Base-by-base conservation (phyloP, 371 early-diverging fungal species). In the Chytridium lagenaria region DNA sequence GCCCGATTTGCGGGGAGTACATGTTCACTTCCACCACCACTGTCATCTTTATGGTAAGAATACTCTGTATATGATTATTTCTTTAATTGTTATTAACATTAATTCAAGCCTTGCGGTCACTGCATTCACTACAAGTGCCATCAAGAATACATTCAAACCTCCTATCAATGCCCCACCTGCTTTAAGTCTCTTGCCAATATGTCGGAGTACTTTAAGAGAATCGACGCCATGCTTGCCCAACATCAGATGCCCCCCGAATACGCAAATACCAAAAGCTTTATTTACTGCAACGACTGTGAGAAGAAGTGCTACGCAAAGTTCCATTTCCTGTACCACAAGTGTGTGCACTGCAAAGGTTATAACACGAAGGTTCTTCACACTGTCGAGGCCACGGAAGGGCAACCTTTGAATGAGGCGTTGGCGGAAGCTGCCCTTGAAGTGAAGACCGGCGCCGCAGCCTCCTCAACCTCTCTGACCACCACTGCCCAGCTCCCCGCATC, bases 1-100 rank as follows among this genome's bases (percentile, higher is more conserved):
- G 99, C 72, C 97, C 98, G 0, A 97, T 99, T 67, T 99, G 99
- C 83, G 95, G 95, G 39, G 99, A 99, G 78, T 93, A 91, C 81
- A 90, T 99, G 88, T 96, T 96, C 73, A 96, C 95, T 0, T 85
- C 86, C 22, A 91, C 92, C 0, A 87, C 89, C 16, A 91, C 88
- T 1, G 92, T 94, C 1, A 91, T 94, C 7, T 93, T 93, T 73
- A 94, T 95, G 95, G 93, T 92, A 88, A 71, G 84, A 61, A 0
- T 16, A 39, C 23, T 30, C 65, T 38, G 1, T 2, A n/a, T 33
- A 59, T 34, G 50, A 2, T 19, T 40, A 23, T 23, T 39, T 23
- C 26, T 34, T 66, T 50, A 30, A n/a, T 44, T 72, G 10, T 63
- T 28, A 12, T 44, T 16, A 3, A 26, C 5, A 16, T 51, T 23